A percentile compares a stretch with the other conserved stretches of the same genome.
phyloP scores from a whole-genome alignment of 495 filamentous ascomycete genomes.

The Penicillium roqueforti region DNA sequence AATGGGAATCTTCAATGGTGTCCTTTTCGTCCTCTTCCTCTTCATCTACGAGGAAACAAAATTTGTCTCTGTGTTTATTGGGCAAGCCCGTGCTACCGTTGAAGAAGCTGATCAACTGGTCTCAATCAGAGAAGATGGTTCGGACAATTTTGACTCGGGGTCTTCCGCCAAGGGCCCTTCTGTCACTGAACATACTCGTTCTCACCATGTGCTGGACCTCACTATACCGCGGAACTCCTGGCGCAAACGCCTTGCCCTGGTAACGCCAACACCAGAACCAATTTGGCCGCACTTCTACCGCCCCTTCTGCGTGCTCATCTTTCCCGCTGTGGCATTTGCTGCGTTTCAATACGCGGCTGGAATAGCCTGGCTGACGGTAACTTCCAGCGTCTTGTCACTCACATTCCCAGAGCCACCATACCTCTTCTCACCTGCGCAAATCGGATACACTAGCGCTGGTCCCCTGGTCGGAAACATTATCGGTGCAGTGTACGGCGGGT shows the following conservation, averaged over 20 bases:
- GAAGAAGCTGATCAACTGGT: neutral
- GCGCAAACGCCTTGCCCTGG: conserved; percentile 22
- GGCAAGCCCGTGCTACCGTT: neutral
- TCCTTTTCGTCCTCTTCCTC: conserved; percentile 27
- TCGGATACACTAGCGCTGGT: conserved; percentile 39
- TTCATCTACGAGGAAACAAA: conserved; percentile 37
- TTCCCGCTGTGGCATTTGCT: conserved; percentile 40
- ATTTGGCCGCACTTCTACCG: conserved; percentile 35
- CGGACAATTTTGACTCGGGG: neutral
- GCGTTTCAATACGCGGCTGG: conserved; percentile 37
- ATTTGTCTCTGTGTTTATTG: conserved; percentile 23
- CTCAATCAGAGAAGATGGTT: neutral
- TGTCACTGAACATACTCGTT: conserved; percentile 6
- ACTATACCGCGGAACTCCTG: conserved; percentile 26
- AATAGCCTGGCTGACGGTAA: conserved; percentile 35
- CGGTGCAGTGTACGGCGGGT: conserved; percentile 35
- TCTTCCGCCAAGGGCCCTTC: conserved; percentile 4
- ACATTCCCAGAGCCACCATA: conserved; percentile 41
- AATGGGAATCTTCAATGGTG: conserved; percentile 26
- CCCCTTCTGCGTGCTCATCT: conserved; percentile 30
- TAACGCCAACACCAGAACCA: conserved; percentile 26
- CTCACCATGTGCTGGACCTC: conserved; percentile 22
- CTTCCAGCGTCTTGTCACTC: conserved; percentile 27
- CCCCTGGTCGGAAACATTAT: conserved; percentile 40
- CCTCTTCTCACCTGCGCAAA: conserved; percentile 34